Base-by-base conservation (phyloP, 768 basidiomycete species). In the Melanogaster broomeanus region DNA sequence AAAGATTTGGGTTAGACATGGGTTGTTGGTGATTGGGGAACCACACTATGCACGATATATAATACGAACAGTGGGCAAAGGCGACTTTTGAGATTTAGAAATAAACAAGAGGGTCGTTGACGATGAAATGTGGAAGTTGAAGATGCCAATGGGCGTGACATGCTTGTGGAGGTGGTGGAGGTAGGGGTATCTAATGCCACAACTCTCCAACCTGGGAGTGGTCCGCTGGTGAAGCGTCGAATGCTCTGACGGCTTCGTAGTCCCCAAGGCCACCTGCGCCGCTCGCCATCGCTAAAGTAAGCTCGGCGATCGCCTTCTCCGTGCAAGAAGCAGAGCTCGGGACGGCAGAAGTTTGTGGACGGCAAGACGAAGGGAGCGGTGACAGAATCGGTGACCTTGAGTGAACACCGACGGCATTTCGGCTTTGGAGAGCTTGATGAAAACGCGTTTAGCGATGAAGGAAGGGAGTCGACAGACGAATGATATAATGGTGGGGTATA, bases 201-300 rank as follows among this genome's bases (percentile, higher is more conserved):
- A 86, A 70, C 56, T 84, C 83, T 31, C 85, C 85, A 8, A 74
- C 76, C 52, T 81, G 73, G 46, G 72, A 74, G 51, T 71, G 75
- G 43, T 79, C 77, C 52, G 51, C 53, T 19, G 57, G 54, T 19
- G 65, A 57, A 49, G 47, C 48, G 41, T 81, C 70, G 37, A 74
- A 57, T 28, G 69, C 67, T 49, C 72, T 74, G 31, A 81, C 69
- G 2, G 78, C 75, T 47, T 72, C 70, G 49, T 85, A 85, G 59
- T 86, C 84, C 46, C 74, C 75, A 34, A 86, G 62, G 24, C 82
- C 76, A 6, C 79, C 83, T 10, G 83, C 83, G 37, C 84, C 85
- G 53, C 79, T 85, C 12, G 84, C 84, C 70, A 86, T 75, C 16
- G 81, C 83, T 3, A 86, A 66, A 28, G 72, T 74, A 27, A 85